Conservation (phyloP, 495 filamentous ascomycete species). For the Tuber umbilicatum region DNA sequence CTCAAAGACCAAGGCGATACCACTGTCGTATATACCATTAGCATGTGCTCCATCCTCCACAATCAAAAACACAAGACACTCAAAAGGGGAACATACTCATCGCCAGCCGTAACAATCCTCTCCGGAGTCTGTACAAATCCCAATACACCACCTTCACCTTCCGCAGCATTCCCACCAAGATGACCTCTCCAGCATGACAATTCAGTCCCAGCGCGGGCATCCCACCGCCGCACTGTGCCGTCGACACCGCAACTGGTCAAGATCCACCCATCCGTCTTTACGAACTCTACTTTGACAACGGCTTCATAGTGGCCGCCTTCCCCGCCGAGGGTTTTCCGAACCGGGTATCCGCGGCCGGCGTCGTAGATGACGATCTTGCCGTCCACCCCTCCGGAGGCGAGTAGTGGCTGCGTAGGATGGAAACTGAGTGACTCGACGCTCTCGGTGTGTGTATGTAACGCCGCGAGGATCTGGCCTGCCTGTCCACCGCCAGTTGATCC, state of each 20-base stretch:
- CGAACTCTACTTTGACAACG: conserved; percentile 89
- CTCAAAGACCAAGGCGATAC: conserved; percentile 36
- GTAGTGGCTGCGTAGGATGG: conserved; percentile 62
- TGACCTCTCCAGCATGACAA: conserved; percentile 59
- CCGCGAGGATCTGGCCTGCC: conserved; percentile 68
- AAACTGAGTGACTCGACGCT: conserved; percentile 82
- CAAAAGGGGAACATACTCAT: conserved; percentile 71
- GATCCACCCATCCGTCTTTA: conserved; percentile 55
- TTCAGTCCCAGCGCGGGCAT: conserved; percentile 70
- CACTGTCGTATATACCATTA: conserved; percentile 19
- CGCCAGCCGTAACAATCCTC: conserved; percentile 76
- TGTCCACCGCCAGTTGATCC: conserved; percentile 51
- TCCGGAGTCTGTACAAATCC: conserved; percentile 78
- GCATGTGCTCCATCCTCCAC: background rate
- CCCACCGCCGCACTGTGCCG: conserved; percentile 80
- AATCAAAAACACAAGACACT: conserved; percentile 42
- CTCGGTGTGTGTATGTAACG: conserved; percentile 60
- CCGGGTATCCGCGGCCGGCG: conserved; percentile 69
- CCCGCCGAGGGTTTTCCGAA: conserved; percentile 61
- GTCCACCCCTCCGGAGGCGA: conserved; percentile 86
- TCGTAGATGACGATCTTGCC: conserved; percentile 86
- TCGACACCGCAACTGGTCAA: conserved; percentile 81
- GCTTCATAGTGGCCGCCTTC: conserved; percentile 66
- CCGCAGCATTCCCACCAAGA: conserved; percentile 74
- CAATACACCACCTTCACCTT: conserved; percentile 77